These are phyloP conservation scores for Diaporthe ilicicola DNA, from an alignment of 2,329 filamentous ascomycete species.

Conservation along the genomic window DNA sequence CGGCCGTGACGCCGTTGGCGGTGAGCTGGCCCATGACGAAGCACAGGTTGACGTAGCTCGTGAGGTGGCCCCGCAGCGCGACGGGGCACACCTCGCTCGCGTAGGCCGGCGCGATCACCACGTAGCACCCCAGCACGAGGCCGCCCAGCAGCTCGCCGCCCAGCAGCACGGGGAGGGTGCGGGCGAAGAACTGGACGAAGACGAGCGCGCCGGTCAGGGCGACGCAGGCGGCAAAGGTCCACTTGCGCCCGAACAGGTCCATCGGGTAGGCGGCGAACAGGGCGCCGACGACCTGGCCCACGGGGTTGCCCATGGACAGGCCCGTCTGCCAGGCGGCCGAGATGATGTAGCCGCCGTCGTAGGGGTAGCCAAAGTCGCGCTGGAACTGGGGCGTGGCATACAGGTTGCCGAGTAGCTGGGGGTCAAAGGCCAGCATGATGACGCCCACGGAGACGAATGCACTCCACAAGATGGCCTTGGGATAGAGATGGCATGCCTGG, in stretches of 20 bases:
- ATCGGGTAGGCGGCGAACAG: slow-evolving; percentile 57
- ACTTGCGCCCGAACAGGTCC: slow-evolving; percentile 54
- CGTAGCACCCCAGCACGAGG: slow-evolving; percentile 68
- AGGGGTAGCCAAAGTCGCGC: slow-evolving; percentile 62
- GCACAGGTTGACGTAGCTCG: slow-evolving; percentile 68
- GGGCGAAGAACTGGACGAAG: slow-evolving; percentile 71
- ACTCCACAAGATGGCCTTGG: slow-evolving; percentile 61
- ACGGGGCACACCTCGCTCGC: slow-evolving; percentile 69
- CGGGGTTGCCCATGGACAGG: slow-evolving; percentile 61
- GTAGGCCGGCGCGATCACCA: slow-evolving; percentile 66
- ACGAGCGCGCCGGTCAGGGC: slow-evolving; percentile 59
- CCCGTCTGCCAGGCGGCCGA: slow-evolving; percentile 56
- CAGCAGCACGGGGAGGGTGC: slow-evolving; percentile 62
- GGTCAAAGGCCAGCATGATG: slow-evolving; percentile 71
- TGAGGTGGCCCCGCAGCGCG: slow-evolving; percentile 64
- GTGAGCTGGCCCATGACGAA: slow-evolving; percentile 70
- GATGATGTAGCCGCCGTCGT: slow-evolving; percentile 51
- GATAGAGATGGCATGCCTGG: slow-evolving; percentile 53
- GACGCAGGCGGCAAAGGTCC: slow-evolving; percentile 55
- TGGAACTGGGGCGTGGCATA: slow-evolving; percentile 68
- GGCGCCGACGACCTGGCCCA: slow-evolving; percentile 65
- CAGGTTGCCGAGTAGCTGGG: slow-evolving; percentile 70
- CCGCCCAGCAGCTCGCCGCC: slow-evolving; percentile 69
- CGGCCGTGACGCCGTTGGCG: slow-evolving; percentile 56
- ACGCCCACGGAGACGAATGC: slow-evolving; percentile 67